Conservation (phyloP, 1,139 yeast species). For the Saccharomyces hybrid region DNA sequence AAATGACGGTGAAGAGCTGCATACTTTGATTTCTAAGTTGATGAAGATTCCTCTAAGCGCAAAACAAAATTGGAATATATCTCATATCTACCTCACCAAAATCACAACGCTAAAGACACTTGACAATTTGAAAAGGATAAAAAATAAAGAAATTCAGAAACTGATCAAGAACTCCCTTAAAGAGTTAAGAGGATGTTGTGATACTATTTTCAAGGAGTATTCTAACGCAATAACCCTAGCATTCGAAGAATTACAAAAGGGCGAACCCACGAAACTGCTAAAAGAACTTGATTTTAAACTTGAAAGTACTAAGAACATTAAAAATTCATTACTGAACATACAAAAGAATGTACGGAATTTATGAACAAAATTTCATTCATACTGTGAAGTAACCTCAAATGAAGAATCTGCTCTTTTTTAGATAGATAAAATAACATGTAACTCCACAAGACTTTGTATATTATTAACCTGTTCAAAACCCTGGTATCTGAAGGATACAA, state of each 20-base stretch:
- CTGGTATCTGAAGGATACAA: background rate
- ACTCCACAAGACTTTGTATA: background rate
- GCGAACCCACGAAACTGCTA: slow-evolving; percentile 7
- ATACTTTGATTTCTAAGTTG: slow-evolving; percentile 7
- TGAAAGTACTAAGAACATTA: slow-evolving; percentile 7
- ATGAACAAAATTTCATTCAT: slow-evolving; percentile 3
- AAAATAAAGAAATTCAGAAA: slow-evolving; percentile 15
- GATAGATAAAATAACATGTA: background rate
- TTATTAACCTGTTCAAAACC: background rate
- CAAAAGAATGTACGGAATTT: slow-evolving; percentile 21
- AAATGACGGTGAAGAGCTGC: slow-evolving; percentile 11
- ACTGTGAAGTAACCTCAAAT: background rate
- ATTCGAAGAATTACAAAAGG: slow-evolving; percentile 7
- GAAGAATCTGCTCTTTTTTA: background rate
- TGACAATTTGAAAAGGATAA: slow-evolving; percentile 28
- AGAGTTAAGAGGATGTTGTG: slow-evolving; percentile 20
- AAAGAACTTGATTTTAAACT: slow-evolving; percentile 9
- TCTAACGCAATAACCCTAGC: slow-evolving; percentile 5
- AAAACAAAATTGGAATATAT: background rate
- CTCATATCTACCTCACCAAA: slow-evolving; percentile 21
- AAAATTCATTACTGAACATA: slow-evolving; percentile 10
- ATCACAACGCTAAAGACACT: slow-evolving; percentile 31
- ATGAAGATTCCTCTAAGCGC: slow-evolving; percentile 13
- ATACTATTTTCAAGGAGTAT: slow-evolving; percentile 13
- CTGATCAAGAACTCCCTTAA: slow-evolving; percentile 16